phyloP scores from a whole-genome alignment of 805 yeast genomes.

The Isabelozyma gotoi region DNA sequence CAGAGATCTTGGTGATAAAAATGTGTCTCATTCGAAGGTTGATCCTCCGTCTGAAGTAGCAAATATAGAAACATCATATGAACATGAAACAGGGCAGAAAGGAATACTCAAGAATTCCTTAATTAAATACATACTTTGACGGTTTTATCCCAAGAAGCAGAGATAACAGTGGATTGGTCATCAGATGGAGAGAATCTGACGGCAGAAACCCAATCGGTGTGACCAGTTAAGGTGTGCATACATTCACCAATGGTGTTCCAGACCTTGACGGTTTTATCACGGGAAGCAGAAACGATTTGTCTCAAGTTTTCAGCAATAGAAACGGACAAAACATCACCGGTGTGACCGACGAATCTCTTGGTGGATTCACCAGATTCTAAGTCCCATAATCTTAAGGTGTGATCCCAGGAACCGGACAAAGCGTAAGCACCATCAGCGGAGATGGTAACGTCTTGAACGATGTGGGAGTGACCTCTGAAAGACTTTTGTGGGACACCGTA shows the following conservation, averaged over 20 bases:
- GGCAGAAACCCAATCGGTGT: slow-evolving; percentile 98
- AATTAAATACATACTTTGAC: slow-evolving; percentile 83
- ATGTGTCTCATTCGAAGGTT: slow-evolving; percentile 89
- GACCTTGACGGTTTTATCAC: slow-evolving; percentile 98
- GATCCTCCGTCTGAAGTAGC: slow-evolving; percentile 96
- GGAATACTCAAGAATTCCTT: slow-evolving; percentile 3
- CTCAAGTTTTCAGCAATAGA: slow-evolving; percentile 95
- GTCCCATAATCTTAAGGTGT: slow-evolving; percentile 98
- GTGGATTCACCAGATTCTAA: slow-evolving; percentile 90
- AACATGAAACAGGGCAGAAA: slow-evolving; percentile 11
- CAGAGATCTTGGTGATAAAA: slow-evolving; percentile 99
- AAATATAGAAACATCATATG: slow-evolving; percentile 87
- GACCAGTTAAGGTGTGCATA: slow-evolving; percentile 90
- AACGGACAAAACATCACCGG: slow-evolving; percentile 94
- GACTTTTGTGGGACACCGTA: slow-evolving; percentile 98
- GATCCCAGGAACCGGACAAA: slow-evolving; percentile 99
- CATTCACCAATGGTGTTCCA: slow-evolving; percentile 99
- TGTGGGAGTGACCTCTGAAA: slow-evolving; percentile 98
- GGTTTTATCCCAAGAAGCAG: slow-evolving; percentile 98
- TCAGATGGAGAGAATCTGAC: slow-evolving; percentile 94
- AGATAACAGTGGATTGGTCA: slow-evolving; percentile 74
- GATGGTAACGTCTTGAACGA: slow-evolving; percentile 95
- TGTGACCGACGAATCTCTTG: slow-evolving; percentile 97
- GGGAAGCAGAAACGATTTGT: slow-evolving; percentile 97
- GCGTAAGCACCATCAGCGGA: slow-evolving; percentile 98